Evolutionary conservation across 2,329 filamentous ascomycete species (phyloP).

Genomic region (Tolypocladium tundrense): DNA sequence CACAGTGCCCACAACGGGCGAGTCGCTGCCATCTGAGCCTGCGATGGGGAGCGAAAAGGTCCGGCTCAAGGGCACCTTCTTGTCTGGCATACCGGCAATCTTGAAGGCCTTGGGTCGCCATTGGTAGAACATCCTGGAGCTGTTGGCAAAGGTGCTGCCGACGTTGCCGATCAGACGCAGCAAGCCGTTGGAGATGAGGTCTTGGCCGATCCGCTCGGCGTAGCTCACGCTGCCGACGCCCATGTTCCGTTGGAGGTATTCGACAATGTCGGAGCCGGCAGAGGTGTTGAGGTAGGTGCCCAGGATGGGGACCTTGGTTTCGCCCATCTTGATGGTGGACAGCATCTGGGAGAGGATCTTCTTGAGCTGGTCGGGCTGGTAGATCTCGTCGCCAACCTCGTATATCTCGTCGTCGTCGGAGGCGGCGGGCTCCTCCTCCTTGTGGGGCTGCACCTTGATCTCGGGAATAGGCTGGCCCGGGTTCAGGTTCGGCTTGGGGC

Average conservation of each 20-base stretch:
- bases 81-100: conserved; percentile 77
- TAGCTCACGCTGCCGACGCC: conserved; percentile 76
- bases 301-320: conserved; percentile 90
- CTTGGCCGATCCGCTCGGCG: conserved; percentile 89
- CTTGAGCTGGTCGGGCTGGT: conserved; percentile 78
- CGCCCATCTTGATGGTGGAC: conserved; percentile 73
- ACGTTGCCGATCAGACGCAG: conserved; percentile 88
- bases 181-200: conserved; percentile 77
- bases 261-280: conserved; percentile 83
- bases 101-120: conserved; percentile 92
- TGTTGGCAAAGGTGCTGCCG: conserved; percentile 92
- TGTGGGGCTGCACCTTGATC: conserved; percentile 73
- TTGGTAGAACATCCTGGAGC: conserved; percentile 94
- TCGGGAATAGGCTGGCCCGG: conserved; percentile 54
- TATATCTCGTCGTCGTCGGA: conserved; percentile 70
- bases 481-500: conserved; percentile 46
- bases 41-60: conserved; percentile 63
- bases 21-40: conserved; percentile 49
- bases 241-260: conserved; percentile 88
- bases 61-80: conserved; percentile 62
- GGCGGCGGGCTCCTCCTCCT: conserved; percentile 40
- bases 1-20: conserved; percentile 70
- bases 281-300: conserved; percentile 93
- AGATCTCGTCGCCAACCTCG: conserved; percentile 85
- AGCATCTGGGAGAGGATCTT: conserved; percentile 82